Conservation (phyloP, 306 rosid genomes). For the Malus sylvestris region DNA sequence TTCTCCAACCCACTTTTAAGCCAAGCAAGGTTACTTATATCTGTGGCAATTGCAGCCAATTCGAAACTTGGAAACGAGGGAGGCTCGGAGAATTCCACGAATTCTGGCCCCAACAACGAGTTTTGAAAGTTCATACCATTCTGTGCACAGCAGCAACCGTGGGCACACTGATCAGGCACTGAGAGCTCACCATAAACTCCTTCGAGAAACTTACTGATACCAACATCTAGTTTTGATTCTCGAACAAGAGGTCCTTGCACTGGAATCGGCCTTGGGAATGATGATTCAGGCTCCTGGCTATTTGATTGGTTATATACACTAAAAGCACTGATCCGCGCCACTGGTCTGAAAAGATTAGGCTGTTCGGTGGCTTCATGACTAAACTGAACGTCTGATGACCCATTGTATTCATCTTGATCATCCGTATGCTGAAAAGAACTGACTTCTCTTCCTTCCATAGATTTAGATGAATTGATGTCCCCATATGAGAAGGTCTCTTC, state of each 20-base stretch:
- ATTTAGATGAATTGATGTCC: constrained; percentile 67
- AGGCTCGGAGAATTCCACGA: constrained; percentile 68
- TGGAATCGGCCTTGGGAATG: constrained; percentile 46
- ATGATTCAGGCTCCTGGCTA: constrained; percentile 35
- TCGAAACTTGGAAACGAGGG: constrained; percentile 72
- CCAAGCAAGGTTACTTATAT: constrained; percentile 91
- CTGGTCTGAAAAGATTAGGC: constrained; percentile 63
- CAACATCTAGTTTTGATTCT: constrained; percentile 47
- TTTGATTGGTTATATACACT: constrained; percentile 48
- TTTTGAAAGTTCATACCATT: constrained; percentile 21
- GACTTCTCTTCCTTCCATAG: constrained; percentile 64
- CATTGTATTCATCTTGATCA: constrained; percentile 41
- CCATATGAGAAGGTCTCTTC: constrained; percentile 86
- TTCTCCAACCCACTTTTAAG: constrained; percentile 90
- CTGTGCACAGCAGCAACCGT: constrained; percentile 56
- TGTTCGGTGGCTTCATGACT: constrained; percentile 46
- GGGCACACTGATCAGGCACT: constrained; percentile 71
- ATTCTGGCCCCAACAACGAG: constrained; percentile 87
- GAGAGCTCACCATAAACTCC: constrained; percentile 38
- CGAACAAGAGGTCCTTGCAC: constrained; percentile 58
- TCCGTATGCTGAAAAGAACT: constrained; percentile 46
- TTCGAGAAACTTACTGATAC: constrained; percentile 49
- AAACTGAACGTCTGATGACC: constrained; percentile 35
- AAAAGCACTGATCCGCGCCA: constrained; percentile 83
- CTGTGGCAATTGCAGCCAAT: constrained; percentile 89